Percentiles rank a stretch among this genome's conserved stretches.
phyloP scores from a whole-genome alignment of 2,329 filamentous ascomycete genomes.

The Epichloe bromicola region DNA sequence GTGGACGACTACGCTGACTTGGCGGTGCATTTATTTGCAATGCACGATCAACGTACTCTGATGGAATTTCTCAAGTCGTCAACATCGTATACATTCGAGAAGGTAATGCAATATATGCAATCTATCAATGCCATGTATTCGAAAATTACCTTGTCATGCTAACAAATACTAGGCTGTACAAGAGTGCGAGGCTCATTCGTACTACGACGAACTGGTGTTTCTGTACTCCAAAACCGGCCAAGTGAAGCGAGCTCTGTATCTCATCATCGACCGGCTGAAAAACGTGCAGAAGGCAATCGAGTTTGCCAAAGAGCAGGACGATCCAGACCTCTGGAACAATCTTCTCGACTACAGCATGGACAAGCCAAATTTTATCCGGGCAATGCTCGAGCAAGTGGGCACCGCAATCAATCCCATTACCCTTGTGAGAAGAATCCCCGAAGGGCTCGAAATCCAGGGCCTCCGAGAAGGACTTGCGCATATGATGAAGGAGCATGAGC shows the following conservation, averaged over 20 bases:
- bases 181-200: slow-evolving; percentile 71
- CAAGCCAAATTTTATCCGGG: slow-evolving; percentile 87
- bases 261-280: slow-evolving; percentile 87
- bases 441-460: slow-evolving; percentile 84
- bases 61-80: slow-evolving; percentile 81
- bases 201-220: slow-evolving; percentile 87
- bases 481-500: slow-evolving; percentile 90
- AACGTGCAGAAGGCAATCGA: slow-evolving; percentile 87
- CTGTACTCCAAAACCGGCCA: slow-evolving; percentile 91
- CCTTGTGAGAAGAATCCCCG: slow-evolving; percentile 79
- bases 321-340: slow-evolving; percentile 89
- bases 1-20: slow-evolving; percentile 82
- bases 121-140: not conserved
- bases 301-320: slow-evolving; percentile 87
- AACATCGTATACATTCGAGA: slow-evolving; percentile 79
- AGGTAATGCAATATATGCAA: slow-evolving; percentile 25
- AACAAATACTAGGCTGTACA: slow-evolving; percentile 39
- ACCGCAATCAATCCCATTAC: slow-evolving; percentile 88
- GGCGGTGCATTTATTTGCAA: slow-evolving; percentile 73
- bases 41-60: slow-evolving; percentile 65
- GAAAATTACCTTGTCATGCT: slow-evolving; percentile 2
- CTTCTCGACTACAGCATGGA: slow-evolving; percentile 94
- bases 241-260: slow-evolving; percentile 76
- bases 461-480: slow-evolving; percentile 76
- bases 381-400: slow-evolving; percentile 82